Evolutionary conservation across 768 basidiomycete genomes (phyloP), one percentile per base, ranked within the genome.

Genomic region (Lanmaoa rubissima): DNA sequence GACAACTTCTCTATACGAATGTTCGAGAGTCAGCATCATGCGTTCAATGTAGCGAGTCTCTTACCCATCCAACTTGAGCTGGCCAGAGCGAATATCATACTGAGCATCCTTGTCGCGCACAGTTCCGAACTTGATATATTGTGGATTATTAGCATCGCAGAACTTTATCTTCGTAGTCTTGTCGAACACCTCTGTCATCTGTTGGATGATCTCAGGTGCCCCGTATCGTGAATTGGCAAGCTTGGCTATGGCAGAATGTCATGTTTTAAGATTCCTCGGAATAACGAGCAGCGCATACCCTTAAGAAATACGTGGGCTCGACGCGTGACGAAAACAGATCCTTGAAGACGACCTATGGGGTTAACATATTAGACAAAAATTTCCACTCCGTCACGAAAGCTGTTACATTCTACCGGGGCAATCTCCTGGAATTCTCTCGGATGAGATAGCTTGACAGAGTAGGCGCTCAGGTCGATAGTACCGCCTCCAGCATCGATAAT

Each of bases 401-500:
- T 26, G 58, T 48, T 44, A 71, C 74, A 73, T 46, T 69, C 69
- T 48, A 67, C 64, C 31, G 69, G 66, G 17, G 65, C 63, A 48
- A 77, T 64, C 55, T 77, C 75, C 42, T 78, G 61, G 39, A 77
- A 68, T 12, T 55, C 57, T 24, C 35, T 58, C 1, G 60, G 48
- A 1, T 64, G 60, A 1, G 61, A 66, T 5, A 67, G 24, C 10
- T 58, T 69, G 40, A 68, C 61, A 3, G 58, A 69, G 65, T 67
- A 77, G 34, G 68, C 73, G 53, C 78, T 80, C 28, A 76, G 26
- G 50, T 76, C 76, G 16, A 74, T 57, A 6, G 72, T 77, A 4
- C 79, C 71, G 0, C 78, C 75, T 8, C 81, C 82, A 21, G 62
- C 65, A 63, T 82, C 82, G 16, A 81, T 71, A 8, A 82, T 64